Conservation (phyloP, 1,139 yeast genomes). For the Lodderomyces metapsilosis region DNA sequence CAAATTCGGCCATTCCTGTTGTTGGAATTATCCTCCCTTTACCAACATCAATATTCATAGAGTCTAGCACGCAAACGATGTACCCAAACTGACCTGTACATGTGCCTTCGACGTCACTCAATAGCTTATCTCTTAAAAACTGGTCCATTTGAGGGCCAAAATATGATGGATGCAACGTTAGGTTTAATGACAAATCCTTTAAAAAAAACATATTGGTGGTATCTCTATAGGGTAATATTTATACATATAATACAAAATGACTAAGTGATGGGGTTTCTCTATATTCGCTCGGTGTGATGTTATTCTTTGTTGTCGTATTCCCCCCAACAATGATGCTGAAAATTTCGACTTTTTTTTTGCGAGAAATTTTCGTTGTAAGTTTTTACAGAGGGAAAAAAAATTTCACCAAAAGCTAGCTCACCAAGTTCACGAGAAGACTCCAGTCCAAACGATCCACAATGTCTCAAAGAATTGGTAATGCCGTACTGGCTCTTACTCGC, state of each 20-base stretch:
- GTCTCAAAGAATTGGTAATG: constrained; percentile 60
- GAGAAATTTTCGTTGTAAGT: not conserved
- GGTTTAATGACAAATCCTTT: constrained; percentile 86
- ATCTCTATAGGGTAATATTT: not conserved
- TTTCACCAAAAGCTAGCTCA: not conserved
- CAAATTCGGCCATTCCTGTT: constrained; percentile 91
- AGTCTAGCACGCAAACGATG: constrained; percentile 92
- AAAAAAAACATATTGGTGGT: constrained; percentile 39
- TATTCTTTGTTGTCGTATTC: not conserved
- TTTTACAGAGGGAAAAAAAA: not conserved
- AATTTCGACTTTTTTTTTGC: not conserved
- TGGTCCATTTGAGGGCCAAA: constrained; percentile 98
- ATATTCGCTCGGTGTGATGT: not conserved
- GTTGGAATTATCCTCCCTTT: constrained; percentile 91
- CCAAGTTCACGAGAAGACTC: not conserved
- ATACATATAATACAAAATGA: constrained; percentile 1
- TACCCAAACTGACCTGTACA: constrained; percentile 99
- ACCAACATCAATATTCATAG: constrained; percentile 93
- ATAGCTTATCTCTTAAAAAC: constrained; percentile 79
- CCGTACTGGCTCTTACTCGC: constrained; percentile 77
- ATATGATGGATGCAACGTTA: constrained; percentile 94
- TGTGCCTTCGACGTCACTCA: constrained; percentile 97
- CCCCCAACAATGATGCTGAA: constrained; percentile 1
- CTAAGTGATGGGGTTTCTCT: not conserved
- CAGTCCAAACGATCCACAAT: too few species aligned